Evolutionary conservation across 2,329 filamentous ascomycete species (phyloP), one percentile per base, ranked within the genome.

Genomic region (Arthrinium phaeospermum): DNA sequence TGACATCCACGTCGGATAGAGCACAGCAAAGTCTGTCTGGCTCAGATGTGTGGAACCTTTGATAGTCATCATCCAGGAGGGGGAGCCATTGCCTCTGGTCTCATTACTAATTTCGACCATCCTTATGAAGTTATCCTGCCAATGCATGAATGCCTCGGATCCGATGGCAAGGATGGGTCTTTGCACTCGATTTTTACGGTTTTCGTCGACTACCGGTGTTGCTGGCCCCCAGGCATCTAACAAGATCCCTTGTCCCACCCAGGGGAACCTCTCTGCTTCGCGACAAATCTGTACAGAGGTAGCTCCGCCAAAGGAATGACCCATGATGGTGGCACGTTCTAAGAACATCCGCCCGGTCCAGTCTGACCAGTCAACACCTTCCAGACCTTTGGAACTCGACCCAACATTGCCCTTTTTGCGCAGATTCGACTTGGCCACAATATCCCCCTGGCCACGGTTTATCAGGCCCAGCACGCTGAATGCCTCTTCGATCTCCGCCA

Each of bases 131-230:
- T 92, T 93, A 2, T 86, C 83, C 30, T 88, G 85, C 91, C 91
- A 93, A 80, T 92, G 91, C 85, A 92, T 92, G 81, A 93, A 93
- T 0, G 90, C 91, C 79, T 93, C 91, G 7, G 87, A 89, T 68
- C 91, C 91, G 77, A 93, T 90, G 3, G 88, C 88, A 7, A 93
- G 83, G 10, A 93, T 77, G 6, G 91, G 91, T 16, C 86, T 84
- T 49, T 83, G 82, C 7, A 86, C 80, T 22, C 84, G 83, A 71
- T 87, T 82, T 4, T 83, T 76, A 0, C 83, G 81, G 24, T 85
- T 82, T 44, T 87, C 84, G 79, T 71, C 85, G 75, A 76, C 81
- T 75, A 75, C 85, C 76, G 75, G 87, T 77, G 77, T 88, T 77
- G 80, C 88, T 75, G 83, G 81, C 4, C 86, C 91, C 91, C 91